Percentiles rank a stretch among this genome's conserved stretches.
These are phyloP conservation scores for Monosporozyma yasuniensis DNA, from an alignment of 805 yeast species.

Conservation along the genomic window DNA sequence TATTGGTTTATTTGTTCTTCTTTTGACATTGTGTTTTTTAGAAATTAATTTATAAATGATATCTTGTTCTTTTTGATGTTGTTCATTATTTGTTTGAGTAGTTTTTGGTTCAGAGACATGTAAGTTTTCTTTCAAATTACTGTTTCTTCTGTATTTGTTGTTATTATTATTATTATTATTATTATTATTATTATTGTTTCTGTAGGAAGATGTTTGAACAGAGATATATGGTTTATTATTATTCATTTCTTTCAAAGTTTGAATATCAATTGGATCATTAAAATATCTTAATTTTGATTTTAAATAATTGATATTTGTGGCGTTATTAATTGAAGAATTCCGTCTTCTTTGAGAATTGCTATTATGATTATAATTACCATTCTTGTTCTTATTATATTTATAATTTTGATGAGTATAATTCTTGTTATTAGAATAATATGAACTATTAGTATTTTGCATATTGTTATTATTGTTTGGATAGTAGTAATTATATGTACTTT, in stretches of 20 bases:
- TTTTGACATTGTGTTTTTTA: background rate
- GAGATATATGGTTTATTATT: background rate
- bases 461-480: background rate
- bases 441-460: background rate
- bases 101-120: background rate
- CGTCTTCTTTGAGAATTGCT: background rate
- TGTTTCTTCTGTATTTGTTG: background rate
- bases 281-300: background rate
- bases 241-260: background rate
- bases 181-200: background rate
- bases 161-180: background rate
- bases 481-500: background rate
- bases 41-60: background rate
- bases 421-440: background rate
- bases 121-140: background rate
- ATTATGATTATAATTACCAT: background rate
- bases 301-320: background rate
- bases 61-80: background rate
- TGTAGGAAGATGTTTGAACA: background rate
- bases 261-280: background rate
- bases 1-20: slow-evolving; percentile 6
- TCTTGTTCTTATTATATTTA: background rate
- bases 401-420: background rate
- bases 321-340: background rate
- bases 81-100: background rate